phyloP scores from a whole-genome alignment of 768 basidiomycete species.

The Termitomyces sp. region DNA sequence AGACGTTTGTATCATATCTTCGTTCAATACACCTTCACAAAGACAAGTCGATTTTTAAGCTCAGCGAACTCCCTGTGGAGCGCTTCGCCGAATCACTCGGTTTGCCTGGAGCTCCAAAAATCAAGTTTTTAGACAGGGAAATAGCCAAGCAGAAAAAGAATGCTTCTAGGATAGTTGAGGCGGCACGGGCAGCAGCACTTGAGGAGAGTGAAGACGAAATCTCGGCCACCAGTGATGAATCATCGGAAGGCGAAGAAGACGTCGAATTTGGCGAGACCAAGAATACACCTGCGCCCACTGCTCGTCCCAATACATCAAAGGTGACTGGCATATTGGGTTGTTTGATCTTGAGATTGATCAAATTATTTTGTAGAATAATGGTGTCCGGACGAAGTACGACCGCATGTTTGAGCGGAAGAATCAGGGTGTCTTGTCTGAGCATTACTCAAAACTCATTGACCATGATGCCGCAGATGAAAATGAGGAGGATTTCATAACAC shows the following conservation, averaged over 20 bases:
- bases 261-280: slow-evolving; percentile 18
- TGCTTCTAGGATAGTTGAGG: slow-evolving; percentile 41
- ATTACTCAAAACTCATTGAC: slow-evolving; percentile 86
- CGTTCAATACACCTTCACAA: slow-evolving; percentile 92
- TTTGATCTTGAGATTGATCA: neutral
- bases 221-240: slow-evolving; percentile 5
- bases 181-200: slow-evolving; percentile 25
- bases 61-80: slow-evolving; percentile 78
- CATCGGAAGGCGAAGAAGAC: slow-evolving; percentile 17
- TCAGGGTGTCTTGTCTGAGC: slow-evolving; percentile 85
- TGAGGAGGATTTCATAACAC: slow-evolving; percentile 87
- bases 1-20: slow-evolving; percentile 96
- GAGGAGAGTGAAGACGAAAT: slow-evolving; percentile 16
- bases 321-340: slow-evolving; percentile 25
- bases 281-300: slow-evolving; percentile 9
- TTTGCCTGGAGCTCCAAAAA: slow-evolving; percentile 91
- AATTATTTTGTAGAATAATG: slow-evolving; percentile 21
- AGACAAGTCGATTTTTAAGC: slow-evolving; percentile 89
- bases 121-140: slow-evolving; percentile 77
- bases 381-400: slow-evolving; percentile 90
- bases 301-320: slow-evolving; percentile 31
- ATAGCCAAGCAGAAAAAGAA: slow-evolving; percentile 78
- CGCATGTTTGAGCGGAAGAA: slow-evolving; percentile 98
- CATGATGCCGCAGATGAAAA: slow-evolving; percentile 43
- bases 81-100: slow-evolving; percentile 88